Percentiles rank a stretch among this genome's conserved stretches.
Evolutionary conservation across 257 asterid genomes (phyloP).

Genomic region (Penstemon eatonii): DNA sequence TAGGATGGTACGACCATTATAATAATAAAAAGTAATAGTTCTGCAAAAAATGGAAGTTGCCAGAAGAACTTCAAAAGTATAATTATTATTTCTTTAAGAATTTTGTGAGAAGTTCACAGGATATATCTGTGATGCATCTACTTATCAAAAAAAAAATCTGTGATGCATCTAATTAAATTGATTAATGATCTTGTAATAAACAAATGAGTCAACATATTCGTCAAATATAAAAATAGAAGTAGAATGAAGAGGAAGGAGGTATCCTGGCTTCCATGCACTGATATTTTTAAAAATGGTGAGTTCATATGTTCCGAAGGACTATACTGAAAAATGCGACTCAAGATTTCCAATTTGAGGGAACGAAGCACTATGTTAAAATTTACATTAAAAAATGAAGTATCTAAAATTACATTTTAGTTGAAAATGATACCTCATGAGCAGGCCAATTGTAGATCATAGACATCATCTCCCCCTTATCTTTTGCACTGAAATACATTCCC

Average conservation of each 20-base stretch:
- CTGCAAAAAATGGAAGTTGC: background rate
- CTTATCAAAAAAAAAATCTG: too few species aligned
- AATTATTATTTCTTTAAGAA: too few species aligned
- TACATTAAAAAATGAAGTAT: slow-evolving; percentile 10
- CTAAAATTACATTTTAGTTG: slow-evolving; percentile 22
- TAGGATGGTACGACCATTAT: background rate
- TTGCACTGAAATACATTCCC: slow-evolving; percentile 99
- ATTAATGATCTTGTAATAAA: slow-evolving; percentile 3
- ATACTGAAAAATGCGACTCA: too few species aligned
- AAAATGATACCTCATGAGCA: slow-evolving; percentile 58
- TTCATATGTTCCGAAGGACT: too few species aligned
- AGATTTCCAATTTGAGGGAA: background rate
- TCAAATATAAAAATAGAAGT: background rate
- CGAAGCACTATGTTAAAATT: too few species aligned
- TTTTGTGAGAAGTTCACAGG: background rate
- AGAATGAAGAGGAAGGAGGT: background rate
- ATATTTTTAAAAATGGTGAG: too few species aligned
- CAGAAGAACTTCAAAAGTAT: background rate
- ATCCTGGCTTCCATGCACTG: background rate
- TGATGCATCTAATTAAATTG: background rate
- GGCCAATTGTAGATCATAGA: slow-evolving; percentile 99
- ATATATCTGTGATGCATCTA: background rate
- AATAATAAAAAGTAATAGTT: background rate
- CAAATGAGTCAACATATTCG: background rate
- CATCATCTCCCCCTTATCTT: slow-evolving; percentile 99